phyloP scores from a whole-genome alignment of 805 yeast species.

The Candida gorgasii region DNA sequence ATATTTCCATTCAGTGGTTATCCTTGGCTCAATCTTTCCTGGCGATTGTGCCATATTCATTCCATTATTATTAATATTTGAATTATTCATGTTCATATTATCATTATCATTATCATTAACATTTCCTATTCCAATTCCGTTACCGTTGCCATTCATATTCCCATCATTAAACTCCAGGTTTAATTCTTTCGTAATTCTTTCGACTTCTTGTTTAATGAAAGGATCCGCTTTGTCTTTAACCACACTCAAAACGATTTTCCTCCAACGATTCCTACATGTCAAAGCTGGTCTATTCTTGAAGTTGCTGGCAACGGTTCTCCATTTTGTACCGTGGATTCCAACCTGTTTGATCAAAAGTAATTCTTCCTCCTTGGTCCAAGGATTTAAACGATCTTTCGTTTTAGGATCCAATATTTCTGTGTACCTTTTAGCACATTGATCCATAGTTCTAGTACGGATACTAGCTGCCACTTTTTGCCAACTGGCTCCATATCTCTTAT shows the following conservation, averaged over 20 bases:
- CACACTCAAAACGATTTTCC: constrained; percentile 77
- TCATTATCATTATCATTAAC: neutral
- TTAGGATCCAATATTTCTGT: constrained; percentile 84
- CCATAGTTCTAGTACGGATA: constrained; percentile 86
- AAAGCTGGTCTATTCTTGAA: constrained; percentile 82
- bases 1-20: constrained; percentile 61
- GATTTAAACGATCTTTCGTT: constrained; percentile 71
- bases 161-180: constrained; percentile 1
- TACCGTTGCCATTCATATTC: neutral
- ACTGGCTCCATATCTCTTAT: constrained; percentile 66
- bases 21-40: neutral
- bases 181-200: constrained; percentile 38
- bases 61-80: neutral
- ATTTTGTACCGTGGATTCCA: constrained; percentile 75
- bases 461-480: constrained; percentile 84
- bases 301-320: constrained; percentile 77
- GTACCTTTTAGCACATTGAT: constrained; percentile 91
- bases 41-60: neutral
- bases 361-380: constrained; percentile 83
- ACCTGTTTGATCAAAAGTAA: constrained; percentile 65
- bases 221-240: constrained; percentile 64
- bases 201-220: constrained; percentile 59
- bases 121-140: neutral
- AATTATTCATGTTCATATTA: neutral
- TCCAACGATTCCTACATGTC: constrained; percentile 91